These are phyloP conservation scores for Cladophialophora immunda DNA, from an alignment of 2,329 filamentous ascomycete genomes.

Conservation along the genomic window DNA sequence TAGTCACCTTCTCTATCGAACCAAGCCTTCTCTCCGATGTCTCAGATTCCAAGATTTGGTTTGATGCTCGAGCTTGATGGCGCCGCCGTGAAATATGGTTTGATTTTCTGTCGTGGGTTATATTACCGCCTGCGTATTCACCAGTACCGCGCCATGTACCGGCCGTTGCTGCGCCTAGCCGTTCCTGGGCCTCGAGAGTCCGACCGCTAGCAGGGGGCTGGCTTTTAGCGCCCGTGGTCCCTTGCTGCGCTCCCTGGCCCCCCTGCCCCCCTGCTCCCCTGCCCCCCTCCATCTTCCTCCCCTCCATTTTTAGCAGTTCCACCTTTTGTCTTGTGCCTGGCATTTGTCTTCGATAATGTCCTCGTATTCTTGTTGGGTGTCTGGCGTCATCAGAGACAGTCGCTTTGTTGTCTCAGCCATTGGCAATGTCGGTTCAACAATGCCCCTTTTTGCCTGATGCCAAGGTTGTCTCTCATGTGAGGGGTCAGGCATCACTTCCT, in stretches of 20 bases:
- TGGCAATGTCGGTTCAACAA: not conserved
- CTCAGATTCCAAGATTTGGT: slow-evolving; percentile 7
- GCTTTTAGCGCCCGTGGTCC: slow-evolving; percentile 1
- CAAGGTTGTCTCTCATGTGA: not conserved
- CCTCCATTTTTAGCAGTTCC: slow-evolving; percentile 16
- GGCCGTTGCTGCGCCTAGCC: not conserved
- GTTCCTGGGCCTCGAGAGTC: not conserved
- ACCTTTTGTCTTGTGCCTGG: not conserved
- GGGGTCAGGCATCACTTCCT: not conserved
- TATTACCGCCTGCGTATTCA: not conserved
- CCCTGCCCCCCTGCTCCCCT: no score
- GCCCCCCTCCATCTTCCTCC: not conserved
- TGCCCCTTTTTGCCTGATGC: not conserved
- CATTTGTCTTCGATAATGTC: not conserved
- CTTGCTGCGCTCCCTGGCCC: not conserved
- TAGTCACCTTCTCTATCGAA: not conserved
- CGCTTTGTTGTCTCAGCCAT: no score
- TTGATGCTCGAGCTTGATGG: slow-evolving; percentile 4
- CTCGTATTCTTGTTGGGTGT: not conserved
- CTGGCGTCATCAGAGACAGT: slow-evolving; percentile 4
- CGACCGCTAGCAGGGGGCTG: slow-evolving; percentile 21
- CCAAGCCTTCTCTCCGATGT: not conserved
- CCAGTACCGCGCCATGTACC: not conserved
- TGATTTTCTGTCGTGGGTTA: not conserved
- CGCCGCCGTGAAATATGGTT: no score